phyloP scores from a whole-genome alignment of 1,139 yeast genomes.

The Yamadazyma dendronema region DNA sequence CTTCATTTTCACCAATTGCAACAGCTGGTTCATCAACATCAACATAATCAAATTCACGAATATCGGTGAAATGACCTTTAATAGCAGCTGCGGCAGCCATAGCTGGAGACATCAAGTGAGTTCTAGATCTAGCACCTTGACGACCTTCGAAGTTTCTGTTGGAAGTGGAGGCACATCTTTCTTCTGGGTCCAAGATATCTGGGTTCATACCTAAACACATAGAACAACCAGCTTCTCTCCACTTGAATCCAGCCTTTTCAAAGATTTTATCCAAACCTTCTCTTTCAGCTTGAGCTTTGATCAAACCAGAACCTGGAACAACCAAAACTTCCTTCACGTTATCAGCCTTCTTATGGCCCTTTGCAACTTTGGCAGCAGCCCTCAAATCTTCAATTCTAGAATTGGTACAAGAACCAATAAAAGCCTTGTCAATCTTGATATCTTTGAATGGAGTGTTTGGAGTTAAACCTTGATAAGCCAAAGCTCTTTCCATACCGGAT shows the following conservation, averaged over 20 bases:
- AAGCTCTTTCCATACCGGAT: constrained; percentile 87
- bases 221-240: constrained; percentile 99
- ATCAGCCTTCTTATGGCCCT: constrained; percentile 85
- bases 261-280: constrained; percentile 94
- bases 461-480: constrained; percentile 84
- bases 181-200: constrained; percentile 89
- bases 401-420: constrained; percentile 97
- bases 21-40: constrained; percentile 62
- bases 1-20: constrained; percentile 54
- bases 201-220: constrained; percentile 99
- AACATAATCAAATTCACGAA: constrained; percentile 72
- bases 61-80: constrained; percentile 86
- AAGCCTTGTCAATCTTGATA: constrained; percentile 82
- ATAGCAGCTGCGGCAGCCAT: constrained; percentile 99
- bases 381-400: constrained; percentile 96
- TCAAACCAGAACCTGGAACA: constrained; percentile 97
- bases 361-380: constrained; percentile 90
- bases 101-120: constrained; percentile 97
- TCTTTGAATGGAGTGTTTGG: constrained; percentile 79
- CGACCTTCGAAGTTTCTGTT: constrained; percentile 99
- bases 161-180: constrained; percentile 97
- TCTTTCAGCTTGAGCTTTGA: constrained; percentile 86
- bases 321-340: constrained; percentile 81
- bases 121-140: constrained; percentile 96
- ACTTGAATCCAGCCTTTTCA: constrained; percentile 88